Base-by-base conservation (phyloP, 805 yeast genomes). In the Citeromyces nyonsensis region DNA sequence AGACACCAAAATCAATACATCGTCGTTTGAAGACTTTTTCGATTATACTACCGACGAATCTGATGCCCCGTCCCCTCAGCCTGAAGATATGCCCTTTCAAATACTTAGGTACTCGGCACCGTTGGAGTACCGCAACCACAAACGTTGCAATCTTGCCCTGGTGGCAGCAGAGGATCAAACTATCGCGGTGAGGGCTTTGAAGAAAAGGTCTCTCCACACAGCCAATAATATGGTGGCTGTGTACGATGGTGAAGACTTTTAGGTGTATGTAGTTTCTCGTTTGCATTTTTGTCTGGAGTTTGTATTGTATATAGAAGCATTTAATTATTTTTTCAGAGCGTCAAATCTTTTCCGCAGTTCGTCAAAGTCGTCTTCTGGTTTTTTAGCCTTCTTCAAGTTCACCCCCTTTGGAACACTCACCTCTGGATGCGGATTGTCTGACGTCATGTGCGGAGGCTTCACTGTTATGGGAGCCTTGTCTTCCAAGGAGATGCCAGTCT, bases 291-390 rank as follows among this genome's bases (percentile, higher is more conserved):
- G n/a, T n/a, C n/a, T n/a, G 26, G 18, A 11, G 28, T 26, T 11
- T 30, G 25, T 20, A 10, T 27, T 11, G 15, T 29, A 24, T 22
- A 26, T 15, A 29, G 11, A 18, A 15, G 20, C 15, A n/a, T 27
- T 29, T 25, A 24, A 15, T 37, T 30, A 26, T n/a, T 26, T 60
- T 39, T 73, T 80, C 39, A 85, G 56, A 2, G 86, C 86, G n/a
- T 77, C 88, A 52, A 81, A 80, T 33, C 94, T 57, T 36, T 72
- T 77, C 45, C 69, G 67, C 33, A 81, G 52, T 5, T 68, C 76
- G 42, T 77, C 86, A 31, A 79, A 53, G 35, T 76, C 84, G 33
- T 61, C 56, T 22, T 51, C 57, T 24, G 47, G 51, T 24, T 39
- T 36, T 15, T 42, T 41, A 25, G 49, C 47, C 31, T 36, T 39